Conservation (phyloP, 129 eudicot genomes). For the Lactuca sativa region DNA sequence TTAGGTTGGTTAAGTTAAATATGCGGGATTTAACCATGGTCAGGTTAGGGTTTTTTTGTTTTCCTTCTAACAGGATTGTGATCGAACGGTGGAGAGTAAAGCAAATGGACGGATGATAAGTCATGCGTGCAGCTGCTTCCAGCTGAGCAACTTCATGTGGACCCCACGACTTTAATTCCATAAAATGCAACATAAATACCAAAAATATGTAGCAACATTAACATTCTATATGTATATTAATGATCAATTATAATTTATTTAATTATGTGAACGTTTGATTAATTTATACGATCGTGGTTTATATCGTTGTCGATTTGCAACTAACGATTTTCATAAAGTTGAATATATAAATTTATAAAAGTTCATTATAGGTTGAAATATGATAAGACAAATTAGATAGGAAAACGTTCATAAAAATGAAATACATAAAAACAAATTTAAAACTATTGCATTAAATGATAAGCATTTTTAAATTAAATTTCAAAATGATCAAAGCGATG, state of each 20-base stretch:
- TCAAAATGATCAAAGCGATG: no score
- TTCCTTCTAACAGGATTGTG: neutral
- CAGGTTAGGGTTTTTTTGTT: conserved; percentile 33
- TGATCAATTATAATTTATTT: neutral
- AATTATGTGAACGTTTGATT: no score
- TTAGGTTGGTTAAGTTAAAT: conserved; percentile 31
- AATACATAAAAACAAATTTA: no score
- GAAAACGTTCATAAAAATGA: no score
- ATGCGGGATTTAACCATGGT: conserved; percentile 20
- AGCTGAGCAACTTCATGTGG: neutral
- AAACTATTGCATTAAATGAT: no score
- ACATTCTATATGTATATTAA: no score
- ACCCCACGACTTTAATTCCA: neutral
- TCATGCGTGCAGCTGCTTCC: neutral
- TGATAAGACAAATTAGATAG: no score
- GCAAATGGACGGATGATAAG: neutral
- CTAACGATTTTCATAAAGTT: no score
- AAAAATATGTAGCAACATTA: neutral
- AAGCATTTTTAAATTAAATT: no score
- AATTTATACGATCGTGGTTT: neutral
- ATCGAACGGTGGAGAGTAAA: conserved; percentile 35
- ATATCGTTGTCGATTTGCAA: no score
- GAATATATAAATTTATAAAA: no score
- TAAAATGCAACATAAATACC: neutral
- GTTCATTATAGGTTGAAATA: no score